Base-by-base conservation (phyloP, 345 rosid species). In the Kernera saxatilis region DNA sequence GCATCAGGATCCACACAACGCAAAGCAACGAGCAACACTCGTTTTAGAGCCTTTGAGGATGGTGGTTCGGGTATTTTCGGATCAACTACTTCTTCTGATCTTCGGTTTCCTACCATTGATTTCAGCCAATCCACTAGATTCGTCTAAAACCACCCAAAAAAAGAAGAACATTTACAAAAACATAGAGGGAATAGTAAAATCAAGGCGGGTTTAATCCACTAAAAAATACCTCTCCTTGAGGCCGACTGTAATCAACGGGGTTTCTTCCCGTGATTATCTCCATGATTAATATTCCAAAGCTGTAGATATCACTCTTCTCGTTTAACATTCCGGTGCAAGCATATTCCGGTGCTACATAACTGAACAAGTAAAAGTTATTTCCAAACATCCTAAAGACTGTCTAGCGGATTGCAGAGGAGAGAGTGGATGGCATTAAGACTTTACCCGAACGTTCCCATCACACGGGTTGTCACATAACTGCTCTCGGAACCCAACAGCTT, bases 401-500 rank as follows among this genome's bases (percentile, higher is more conserved):
- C 23, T 14, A 41, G 22, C 18, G 3, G 23, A 37, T 58, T 8
- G 23, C 35, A 51, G 57, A 51, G 37, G 29, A 56, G 19, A 69
- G 32, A 50, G 35, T 26, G 5, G 43, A 29, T 50, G 26, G 12
- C 19, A 18, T 51, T 8, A 37, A 51, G 50, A 56, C 2, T 60
- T 37, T 70, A 93, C 98, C 98, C 98, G 23, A 93, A 93, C 39
- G 98, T 93, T 72, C 98, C 98, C 98, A 93, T 93, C 36, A 93
- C 98, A 43, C 96, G 90, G 10, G 98, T 93, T 26, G 98, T 93
- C 21, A 90, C 83, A 70, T 88, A 87, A 77, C 91, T 88, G 64
- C 72, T 79, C 52, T 88, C 96, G 0, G 97, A 83, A 44, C 84
- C 82, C 14, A 93, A 78, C 9, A 93, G 92, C 80, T 90, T 93